Evolutionary conservation across 768 basidiomycete species (phyloP), one percentile per base, ranked within the genome.

Genomic region (Suillus variegatus): DNA sequence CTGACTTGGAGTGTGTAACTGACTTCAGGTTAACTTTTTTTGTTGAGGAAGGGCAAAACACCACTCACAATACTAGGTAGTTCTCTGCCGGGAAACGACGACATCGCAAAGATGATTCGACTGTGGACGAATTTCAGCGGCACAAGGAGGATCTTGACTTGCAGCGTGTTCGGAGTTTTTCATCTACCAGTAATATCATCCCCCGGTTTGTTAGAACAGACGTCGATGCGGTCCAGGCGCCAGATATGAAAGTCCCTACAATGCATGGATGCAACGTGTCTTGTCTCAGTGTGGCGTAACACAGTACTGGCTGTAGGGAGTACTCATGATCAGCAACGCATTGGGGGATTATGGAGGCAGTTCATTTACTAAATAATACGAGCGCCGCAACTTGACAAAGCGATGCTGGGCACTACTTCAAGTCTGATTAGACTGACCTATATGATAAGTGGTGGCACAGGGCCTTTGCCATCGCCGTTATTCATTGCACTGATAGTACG

Each of bases 201-300:
- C 25, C 51, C 28, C 16, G 18, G 51, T 18, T 32, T 8, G 51
- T 52, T 28, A 52, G 51, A 10, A 18, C 51, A 18, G 13, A 32
- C 28, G 9, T 54, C 9, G 18, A 54, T 32, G 32, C 28, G 16
- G 32, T 35, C 4, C 52, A 54, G 16, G 52, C 28, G 32, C 32
- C 9, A 32, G 8, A 54, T 32, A 54, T 54, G 28, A 32, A 18
- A 32, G 28, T 54, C 52, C 28, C 52, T 28, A 12, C 28, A 54
- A 54, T 16, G 52, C 52, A 35, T 32, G 52, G 52, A 32, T 54
- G 8, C 52, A 54, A 54, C 52, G 52, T 54, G 52, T 54, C 16
- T 38, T 38, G 36, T 38, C 8, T 38, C 36, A 38, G 9, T 18
- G 52, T 54, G 52, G 52, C 52, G 52, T 32, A 32, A 54, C 52